Evolutionary conservation across 306 rosid species (phyloP), one percentile per base, ranked within the genome.

Genomic region (Vigna nakashimae): DNA sequence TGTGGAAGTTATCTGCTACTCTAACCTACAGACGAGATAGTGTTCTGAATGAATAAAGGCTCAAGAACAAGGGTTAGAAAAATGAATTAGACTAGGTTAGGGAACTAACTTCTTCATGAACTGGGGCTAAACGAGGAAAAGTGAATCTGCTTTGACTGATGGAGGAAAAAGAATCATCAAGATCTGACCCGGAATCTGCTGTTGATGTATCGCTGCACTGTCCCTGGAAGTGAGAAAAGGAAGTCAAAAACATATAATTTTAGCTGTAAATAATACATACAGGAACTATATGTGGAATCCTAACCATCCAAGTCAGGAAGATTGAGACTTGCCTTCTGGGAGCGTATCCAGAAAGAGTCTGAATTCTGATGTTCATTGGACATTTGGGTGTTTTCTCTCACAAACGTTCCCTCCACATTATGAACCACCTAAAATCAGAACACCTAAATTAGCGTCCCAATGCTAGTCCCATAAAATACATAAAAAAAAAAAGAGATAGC

Each of bases 101-200:
- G 24, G 49, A 79, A 72, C 90, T 79, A 80, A 92, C 97, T 85
- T 92, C 96, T 86, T 92, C 96, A 49, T 82, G 82, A 65, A 90
- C 89, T 22, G 93, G 86, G 13, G 84, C 86, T 83, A 92, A 83
- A 79, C 66, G 73, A 82, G 93, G 84, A 83, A 55, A 28, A 50
- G 84, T 50, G 17, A 85, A 79, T 83, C 84, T 73, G 51, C 87
- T 80, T 74, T 50, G 87, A 72, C 82, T 79, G 13, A 75, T 18
- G 36, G 90, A 83, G 11, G 89, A 86, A 80, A 81, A 82, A 20
- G 88, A 87, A 82, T 90, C 93, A 46, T 90, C 96, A 67, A 90
- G 77, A 78, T 87, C 92, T 8, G 90, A 89, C 69, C 86, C 90
- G 42, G 96, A 89, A 22, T 92, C 93, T 42, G 84, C 87, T 4